phyloP scores from a whole-genome alignment of 1,284 basidiomycete species.

The Rhodotorula sp. region DNA sequence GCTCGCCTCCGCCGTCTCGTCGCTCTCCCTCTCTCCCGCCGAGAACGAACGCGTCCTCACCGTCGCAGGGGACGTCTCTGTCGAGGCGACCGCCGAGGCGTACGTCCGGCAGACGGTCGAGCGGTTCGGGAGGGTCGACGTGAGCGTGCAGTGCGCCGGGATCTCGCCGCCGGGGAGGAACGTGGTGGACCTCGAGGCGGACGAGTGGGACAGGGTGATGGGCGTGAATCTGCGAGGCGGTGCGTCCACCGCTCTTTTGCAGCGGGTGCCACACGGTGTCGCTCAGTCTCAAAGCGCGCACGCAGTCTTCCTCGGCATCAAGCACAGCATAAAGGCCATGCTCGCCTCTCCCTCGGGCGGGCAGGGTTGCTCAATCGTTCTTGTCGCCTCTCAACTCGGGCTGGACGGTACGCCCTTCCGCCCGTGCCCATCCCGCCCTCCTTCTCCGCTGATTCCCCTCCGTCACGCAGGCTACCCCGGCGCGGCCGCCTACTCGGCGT shows the following conservation, averaged over 20 bases:
- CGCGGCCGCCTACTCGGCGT: constrained; percentile 41
- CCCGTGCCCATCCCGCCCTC: neutral
- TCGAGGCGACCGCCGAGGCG: neutral
- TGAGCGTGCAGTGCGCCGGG: constrained; percentile 23
- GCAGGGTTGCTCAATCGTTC: constrained; percentile 42
- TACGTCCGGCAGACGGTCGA: constrained; percentile 5
- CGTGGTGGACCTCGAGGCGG: constrained; percentile 4
- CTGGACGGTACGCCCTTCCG: constrained; percentile 23
- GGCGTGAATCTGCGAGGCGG: constrained; percentile 20
- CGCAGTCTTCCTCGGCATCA: constrained; percentile 43
- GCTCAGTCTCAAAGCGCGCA: too few species aligned
- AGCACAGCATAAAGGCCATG: constrained; percentile 42
- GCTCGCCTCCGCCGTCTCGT: neutral
- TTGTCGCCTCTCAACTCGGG: constrained; percentile 44
- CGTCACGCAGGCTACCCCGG: constrained; percentile 29
- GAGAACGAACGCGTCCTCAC: neutral
- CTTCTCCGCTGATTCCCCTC: too few species aligned
- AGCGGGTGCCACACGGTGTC: too few species aligned
- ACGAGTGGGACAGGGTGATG: constrained; percentile 19
- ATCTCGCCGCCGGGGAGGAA: neutral
- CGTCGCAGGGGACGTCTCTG: constrained; percentile 5
- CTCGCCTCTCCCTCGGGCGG: constrained; percentile 37
- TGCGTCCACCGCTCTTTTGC: too few species aligned
- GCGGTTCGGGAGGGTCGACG: constrained; percentile 8
- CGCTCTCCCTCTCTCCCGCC: neutral